These are phyloP conservation scores for Thyridium curvatum DNA, from an alignment of 2,329 filamentous ascomycete species.

Conservation along the genomic window DNA sequence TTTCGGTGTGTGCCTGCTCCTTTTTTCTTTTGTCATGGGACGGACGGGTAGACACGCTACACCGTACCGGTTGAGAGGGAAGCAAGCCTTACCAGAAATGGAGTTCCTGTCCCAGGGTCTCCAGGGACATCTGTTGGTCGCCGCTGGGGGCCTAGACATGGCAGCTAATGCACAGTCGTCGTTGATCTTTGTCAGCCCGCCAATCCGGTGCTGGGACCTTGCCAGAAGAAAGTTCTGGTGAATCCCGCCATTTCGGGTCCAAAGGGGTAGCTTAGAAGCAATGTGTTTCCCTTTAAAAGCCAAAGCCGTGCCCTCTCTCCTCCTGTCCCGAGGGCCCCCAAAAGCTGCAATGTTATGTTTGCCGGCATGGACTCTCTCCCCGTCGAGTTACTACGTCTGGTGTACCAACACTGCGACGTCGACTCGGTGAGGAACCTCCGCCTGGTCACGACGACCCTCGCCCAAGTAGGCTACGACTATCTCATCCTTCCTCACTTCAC, in stretches of 20 bases:
- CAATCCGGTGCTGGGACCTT: no score
- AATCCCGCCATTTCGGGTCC: not conserved
- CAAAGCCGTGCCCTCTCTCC: not conserved
- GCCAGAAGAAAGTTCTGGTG: not conserved
- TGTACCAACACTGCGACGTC: constrained; percentile 33
- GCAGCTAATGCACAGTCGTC: constrained; percentile 1
- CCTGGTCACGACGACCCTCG: constrained; percentile 27
- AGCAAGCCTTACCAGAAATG: no score
- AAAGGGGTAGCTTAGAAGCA: no score
- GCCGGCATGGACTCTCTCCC: constrained; percentile 19
- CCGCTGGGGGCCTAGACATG: no score
- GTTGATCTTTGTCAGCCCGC: constrained; percentile 4
- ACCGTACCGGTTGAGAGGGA: no score
- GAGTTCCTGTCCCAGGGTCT: no score
- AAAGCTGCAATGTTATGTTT: constrained; percentile 5
- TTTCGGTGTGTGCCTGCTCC: constrained; percentile 10
- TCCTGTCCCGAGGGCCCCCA: not conserved
- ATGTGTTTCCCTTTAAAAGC: not conserved
- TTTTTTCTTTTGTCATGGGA: constrained; percentile 2
- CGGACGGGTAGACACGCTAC: no score
- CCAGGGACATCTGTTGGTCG: no score
- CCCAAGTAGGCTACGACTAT: constrained; percentile 35
- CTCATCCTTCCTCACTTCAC: constrained; percentile 33
- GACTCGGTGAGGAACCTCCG: constrained; percentile 33
- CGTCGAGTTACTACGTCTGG: constrained; percentile 25